Conservation (phyloP, 805 yeast genomes). For the Ogataea angusta region DNA sequence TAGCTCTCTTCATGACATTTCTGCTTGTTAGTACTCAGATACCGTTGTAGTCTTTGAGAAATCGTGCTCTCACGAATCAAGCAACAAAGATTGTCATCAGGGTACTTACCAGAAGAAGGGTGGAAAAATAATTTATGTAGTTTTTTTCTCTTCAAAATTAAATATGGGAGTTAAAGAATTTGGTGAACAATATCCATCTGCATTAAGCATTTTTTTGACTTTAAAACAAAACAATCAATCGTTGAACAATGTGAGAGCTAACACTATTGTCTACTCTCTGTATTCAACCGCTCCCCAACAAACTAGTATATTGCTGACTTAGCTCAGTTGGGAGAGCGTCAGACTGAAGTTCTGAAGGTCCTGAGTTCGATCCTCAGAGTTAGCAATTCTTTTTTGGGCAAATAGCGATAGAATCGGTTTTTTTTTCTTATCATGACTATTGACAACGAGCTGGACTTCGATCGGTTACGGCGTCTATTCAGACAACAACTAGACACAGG, state of each 20-base stretch:
- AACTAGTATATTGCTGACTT: constrained; percentile 14
- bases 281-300: not conserved
- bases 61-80: constrained; percentile 27
- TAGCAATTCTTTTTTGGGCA: constrained; percentile 12
- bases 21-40: constrained; percentile 27
- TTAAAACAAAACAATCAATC: too few species aligned
- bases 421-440: constrained; percentile 4
- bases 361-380: constrained; percentile 24
- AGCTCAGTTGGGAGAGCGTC: constrained; percentile 27
- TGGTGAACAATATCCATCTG: too few species aligned
- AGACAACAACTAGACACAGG: constrained; percentile 1
- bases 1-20: constrained; percentile 5
- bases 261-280: not conserved
- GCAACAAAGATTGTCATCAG: constrained; percentile 17
- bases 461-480: not conserved
- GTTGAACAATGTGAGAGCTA: not conserved
- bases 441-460: constrained; percentile 2
- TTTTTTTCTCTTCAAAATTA: constrained; percentile 2
- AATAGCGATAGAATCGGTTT: not conserved
- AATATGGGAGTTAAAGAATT: not conserved
- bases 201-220: too few species aligned
- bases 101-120: constrained; percentile 7
- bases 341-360: constrained; percentile 25
- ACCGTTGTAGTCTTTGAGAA: constrained; percentile 38
- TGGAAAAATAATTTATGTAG: not conserved